Base-by-base conservation (phyloP, 1,284 basidiomycete species). In the Tylopilus orsonianus region DNA sequence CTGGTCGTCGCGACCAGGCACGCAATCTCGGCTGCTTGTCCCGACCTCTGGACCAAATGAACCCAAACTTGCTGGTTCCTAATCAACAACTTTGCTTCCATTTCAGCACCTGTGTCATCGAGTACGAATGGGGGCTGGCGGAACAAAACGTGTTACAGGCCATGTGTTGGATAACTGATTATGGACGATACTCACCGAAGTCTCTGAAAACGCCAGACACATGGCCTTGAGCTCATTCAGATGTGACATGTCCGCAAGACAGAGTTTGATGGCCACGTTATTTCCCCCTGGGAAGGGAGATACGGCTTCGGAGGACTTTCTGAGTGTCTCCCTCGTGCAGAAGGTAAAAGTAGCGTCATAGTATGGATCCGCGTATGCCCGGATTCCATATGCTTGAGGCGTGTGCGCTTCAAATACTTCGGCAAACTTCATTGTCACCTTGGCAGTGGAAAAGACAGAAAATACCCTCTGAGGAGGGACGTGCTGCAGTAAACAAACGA, bases 321-420 rank as follows among this genome's bases (percentile, higher is more conserved):
- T 59, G 41, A 87, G 59, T 1, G 78, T 75, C 2, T 62, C 41
- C 3, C 36, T 44, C 0, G 78, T 81, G 60, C 83, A 84, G 50
- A 71, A 79, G 2, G 78, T 74, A 41, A 86, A 72, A 22, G 73
- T 78, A 0, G 85, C 81, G 18, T 75, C 74, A 54, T 90, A 90
- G 57, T 87, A 89, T 0, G 78, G 75, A 1, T 40, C 13, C 18
- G 71, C 57, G 22, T 59, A 46, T 0, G 50, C 46, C 26, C 79
- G 30, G 2, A 64, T 52, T 22, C 22, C 44, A 5, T 41, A 2
- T 19, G 70, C 0, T 70, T 68, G 2, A 79, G 78, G 12, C 60
- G 49, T 14, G 56, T 44, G n/a, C 68, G 67, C 83, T 79, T 42
- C 54, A 14, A 61, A 89, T 1, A 70, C 49, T 3, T 64, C 44